A percentile compares a stretch with the other conserved stretches of the same genome.
phyloP scores from a whole-genome alignment of 169 alveolate genomes.

The Perkinsus marinus region DNA sequence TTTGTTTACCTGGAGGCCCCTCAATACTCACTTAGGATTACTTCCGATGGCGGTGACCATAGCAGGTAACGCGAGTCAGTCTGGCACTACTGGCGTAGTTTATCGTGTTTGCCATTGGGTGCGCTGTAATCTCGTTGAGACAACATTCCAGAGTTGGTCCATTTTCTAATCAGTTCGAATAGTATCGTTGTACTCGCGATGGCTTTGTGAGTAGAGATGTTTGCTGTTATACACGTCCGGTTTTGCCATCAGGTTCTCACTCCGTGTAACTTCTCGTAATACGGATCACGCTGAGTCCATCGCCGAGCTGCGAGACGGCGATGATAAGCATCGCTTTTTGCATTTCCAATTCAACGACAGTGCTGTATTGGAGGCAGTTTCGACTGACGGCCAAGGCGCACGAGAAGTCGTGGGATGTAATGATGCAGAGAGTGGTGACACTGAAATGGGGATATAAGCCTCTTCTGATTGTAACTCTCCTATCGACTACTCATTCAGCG shows the following conservation, averaged over 20 bases:
- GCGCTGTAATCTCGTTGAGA: not conserved
- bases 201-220: too few relatives aligned
- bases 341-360: not conserved
- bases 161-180: too few relatives aligned
- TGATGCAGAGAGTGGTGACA: not conserved
- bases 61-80: not conserved
- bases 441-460: not conserved
- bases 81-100: too few relatives aligned
- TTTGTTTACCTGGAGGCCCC: not conserved
- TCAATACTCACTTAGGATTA: not conserved
- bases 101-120: not conserved
- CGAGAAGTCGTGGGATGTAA: not conserved
- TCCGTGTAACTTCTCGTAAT: not conserved
- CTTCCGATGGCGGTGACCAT: not conserved
- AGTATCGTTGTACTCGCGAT: too few relatives aligned
- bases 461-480: not conserved
- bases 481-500: too few relatives aligned
- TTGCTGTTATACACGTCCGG: too few relatives aligned
- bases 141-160: too few relatives aligned
- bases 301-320: not conserved
- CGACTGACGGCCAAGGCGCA: not conserved
- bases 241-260: not conserved
- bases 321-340: not conserved
- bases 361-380: not conserved
- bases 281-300: not conserved